phyloP scores from a whole-genome alignment of 225 moss, liverwort and hornwort species.

The Polytrichum commune region DNA sequence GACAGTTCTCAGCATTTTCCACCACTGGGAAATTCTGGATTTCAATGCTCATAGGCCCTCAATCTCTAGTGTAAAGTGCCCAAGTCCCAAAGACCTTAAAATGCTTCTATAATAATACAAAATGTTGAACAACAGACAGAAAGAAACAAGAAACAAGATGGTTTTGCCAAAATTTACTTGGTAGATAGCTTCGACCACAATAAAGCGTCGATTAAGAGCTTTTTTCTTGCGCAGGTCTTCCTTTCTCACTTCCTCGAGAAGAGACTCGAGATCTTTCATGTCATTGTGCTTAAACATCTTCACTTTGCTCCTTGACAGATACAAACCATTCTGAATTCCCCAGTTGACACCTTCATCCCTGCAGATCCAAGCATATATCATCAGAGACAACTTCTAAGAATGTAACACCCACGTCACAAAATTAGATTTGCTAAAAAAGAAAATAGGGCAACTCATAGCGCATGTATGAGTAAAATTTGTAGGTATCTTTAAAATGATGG shows the following conservation, averaged over 20 bases:
- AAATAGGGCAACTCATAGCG: no score
- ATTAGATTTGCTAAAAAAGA: no score
- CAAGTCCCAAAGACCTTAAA: no score
- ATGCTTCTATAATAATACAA: no score
- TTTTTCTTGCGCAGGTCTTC: conserved; percentile 87
- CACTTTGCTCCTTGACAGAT: conserved; percentile 79
- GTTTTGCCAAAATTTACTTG: conserved; percentile 46
- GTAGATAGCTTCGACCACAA: conserved; percentile 92
- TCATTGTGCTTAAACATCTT: conserved; percentile 92
- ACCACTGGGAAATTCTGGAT: no score
- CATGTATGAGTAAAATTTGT: no score
- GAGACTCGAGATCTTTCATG: conserved; percentile 68
- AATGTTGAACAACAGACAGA: not conserved
- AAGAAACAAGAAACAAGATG: not conserved
- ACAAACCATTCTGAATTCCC: conserved; percentile 93
- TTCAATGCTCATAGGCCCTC: no score
- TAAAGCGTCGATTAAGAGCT: conserved; percentile 83
- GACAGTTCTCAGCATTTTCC: no score
- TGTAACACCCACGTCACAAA: no score
- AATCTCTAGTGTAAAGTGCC: no score
- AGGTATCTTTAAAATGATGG: not conserved
- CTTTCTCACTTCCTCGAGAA: conserved; percentile 75
- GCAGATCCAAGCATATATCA: not conserved
- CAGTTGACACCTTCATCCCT: conserved; percentile 96
- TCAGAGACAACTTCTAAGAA: no score